Conservation (phyloP, 495 filamentous ascomycete species). For the Hypoxylon subgilvum region DNA sequence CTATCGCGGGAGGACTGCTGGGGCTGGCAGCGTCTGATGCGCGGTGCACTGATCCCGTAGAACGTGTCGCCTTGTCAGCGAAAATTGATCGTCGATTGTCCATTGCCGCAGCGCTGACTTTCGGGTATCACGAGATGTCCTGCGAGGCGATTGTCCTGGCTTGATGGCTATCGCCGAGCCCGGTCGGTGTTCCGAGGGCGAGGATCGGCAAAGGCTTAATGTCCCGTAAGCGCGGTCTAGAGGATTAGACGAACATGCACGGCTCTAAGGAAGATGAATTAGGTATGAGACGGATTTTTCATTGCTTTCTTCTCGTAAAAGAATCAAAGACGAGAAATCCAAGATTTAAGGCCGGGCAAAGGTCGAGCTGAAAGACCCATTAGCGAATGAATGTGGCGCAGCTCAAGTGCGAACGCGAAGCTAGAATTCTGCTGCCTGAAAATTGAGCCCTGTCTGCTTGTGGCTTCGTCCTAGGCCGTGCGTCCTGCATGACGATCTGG, state of each 20-base stretch:
- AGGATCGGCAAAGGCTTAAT: background rate
- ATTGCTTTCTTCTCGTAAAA: no score
- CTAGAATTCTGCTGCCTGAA: conserved; percentile 9
- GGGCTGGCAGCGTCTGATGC: conserved; percentile 13
- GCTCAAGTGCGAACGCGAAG: conserved; percentile 8
- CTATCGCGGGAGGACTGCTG: conserved; percentile 5
- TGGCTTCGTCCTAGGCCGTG: no score
- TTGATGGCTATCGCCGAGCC: background rate
- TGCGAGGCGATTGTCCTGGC: background rate
- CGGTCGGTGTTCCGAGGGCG: background rate
- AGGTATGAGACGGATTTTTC: no score
- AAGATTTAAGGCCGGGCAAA: background rate
- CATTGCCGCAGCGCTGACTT: background rate
- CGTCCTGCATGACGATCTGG: no score
- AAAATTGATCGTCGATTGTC: conserved; percentile 4
- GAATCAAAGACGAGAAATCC: conserved; percentile 5
- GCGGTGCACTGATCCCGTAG: conserved; percentile 23
- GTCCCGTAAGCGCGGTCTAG: no score
- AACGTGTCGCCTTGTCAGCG: conserved; percentile 18
- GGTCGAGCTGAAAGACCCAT: conserved; percentile 21
- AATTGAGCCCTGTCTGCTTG: no score
- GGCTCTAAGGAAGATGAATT: no score
- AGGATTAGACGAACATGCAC: no score
- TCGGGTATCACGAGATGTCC: background rate
- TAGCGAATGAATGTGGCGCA: conserved; percentile 27